Conservation (phyloP, 768 basidiomycete species). For the Lanmaoa rubissima region DNA sequence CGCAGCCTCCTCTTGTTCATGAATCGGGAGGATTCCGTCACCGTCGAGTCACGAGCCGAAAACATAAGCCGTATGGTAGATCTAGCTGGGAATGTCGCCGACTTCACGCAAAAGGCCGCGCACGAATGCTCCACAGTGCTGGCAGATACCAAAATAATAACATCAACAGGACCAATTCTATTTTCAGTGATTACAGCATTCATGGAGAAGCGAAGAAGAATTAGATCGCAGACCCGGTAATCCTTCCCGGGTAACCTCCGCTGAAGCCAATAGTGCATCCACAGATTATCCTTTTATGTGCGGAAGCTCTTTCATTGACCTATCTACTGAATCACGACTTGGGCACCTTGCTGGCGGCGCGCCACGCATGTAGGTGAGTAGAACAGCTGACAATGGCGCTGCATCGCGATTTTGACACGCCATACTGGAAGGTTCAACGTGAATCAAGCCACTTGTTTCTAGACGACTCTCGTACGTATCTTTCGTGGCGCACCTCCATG, state of each 20-base stretch:
- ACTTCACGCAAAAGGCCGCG: not conserved
- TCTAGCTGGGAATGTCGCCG: not conserved
- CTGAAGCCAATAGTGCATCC: not conserved
- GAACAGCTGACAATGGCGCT: not conserved
- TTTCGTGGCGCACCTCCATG: slow-evolving; percentile 20
- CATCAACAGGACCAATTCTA: not conserved
- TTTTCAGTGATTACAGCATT: not conserved
- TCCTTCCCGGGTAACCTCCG: slow-evolving; percentile 3
- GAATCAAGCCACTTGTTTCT: slow-evolving; percentile 4
- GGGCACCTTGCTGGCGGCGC: slow-evolving; percentile 15
- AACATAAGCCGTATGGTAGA: not conserved
- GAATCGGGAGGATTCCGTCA: not conserved
- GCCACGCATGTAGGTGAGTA: slow-evolving; percentile 7
- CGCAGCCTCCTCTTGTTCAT: slow-evolving; percentile 8
- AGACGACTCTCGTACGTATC: slow-evolving; percentile 17
- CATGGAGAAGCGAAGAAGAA: slow-evolving; percentile 2
- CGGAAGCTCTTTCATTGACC: not conserved
- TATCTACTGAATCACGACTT: not conserved
- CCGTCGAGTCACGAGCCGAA: not conserved
- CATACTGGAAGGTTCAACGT: slow-evolving; percentile 1
- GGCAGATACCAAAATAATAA: not conserved
- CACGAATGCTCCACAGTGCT: not conserved
- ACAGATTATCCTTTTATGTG: slow-evolving; percentile 8
- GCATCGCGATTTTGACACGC: slow-evolving; percentile 9
- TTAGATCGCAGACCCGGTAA: slow-evolving; percentile 6